Conservation (phyloP, 139 green algal species). For the Chlorella sorokiniana region DNA sequence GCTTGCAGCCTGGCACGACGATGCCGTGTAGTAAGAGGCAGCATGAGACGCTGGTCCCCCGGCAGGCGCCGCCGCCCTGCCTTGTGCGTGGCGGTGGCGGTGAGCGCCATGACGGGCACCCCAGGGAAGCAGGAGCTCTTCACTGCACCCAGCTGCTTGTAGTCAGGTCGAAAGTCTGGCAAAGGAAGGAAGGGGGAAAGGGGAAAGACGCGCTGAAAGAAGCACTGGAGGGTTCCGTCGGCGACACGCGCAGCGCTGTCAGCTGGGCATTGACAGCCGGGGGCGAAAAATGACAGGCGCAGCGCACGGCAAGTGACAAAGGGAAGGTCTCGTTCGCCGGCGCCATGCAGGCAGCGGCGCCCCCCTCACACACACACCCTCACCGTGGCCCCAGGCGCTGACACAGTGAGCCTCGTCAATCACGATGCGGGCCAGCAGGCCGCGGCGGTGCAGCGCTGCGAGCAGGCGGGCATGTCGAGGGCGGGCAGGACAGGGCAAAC, state of each 20-base stretch:
- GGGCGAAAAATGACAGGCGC: too few species aligned
- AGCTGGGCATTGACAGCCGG: too few species aligned
- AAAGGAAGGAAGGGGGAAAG: not conserved
- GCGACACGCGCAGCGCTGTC: too few species aligned
- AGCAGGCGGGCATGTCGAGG: too few species aligned
- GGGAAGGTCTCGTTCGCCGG: too few species aligned
- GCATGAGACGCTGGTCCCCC: too few species aligned
- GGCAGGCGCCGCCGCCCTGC: not conserved
- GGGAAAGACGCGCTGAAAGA: not conserved
- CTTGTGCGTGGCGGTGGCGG: constrained; percentile 73
- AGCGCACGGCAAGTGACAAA: too few species aligned
- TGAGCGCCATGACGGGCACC: constrained; percentile 72
- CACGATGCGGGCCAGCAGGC: constrained; percentile 68
- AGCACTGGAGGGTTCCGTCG: not conserved
- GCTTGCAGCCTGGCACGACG: too few species aligned
- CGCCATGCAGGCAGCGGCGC: too few species aligned
- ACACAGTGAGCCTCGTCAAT: constrained; percentile 87
- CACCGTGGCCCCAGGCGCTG: constrained; percentile 71
- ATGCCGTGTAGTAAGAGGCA: too few species aligned
- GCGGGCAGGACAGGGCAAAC: not conserved
- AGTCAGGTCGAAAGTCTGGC: constrained; percentile 80
- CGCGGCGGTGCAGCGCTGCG: constrained; percentile 26
- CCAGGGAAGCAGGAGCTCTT: constrained; percentile 47
- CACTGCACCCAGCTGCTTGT: constrained; percentile 68
- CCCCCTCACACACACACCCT: too few species aligned